phyloP scores from a whole-genome alignment of 148 eudicot genomes.

The Silene uniflora region DNA sequence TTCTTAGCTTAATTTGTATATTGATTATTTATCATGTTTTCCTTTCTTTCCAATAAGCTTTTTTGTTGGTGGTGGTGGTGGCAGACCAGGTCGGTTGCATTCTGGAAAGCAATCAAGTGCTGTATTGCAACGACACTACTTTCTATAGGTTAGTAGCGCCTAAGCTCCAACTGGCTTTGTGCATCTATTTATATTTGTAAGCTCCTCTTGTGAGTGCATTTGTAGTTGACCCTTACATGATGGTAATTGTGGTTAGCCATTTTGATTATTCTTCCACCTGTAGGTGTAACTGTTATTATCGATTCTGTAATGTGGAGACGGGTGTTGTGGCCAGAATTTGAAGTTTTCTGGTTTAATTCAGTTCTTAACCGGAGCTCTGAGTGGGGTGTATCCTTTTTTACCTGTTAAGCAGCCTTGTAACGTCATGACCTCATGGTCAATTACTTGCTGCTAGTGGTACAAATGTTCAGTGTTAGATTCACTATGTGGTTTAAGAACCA shows the following conservation, averaged over 20 bases:
- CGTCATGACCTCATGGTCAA: neutral
- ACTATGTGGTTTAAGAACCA: neutral
- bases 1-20: neutral
- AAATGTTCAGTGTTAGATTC: neutral
- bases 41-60: neutral
- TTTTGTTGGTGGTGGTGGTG: slow-evolving; percentile 6
- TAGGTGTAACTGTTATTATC: slow-evolving; percentile 63
- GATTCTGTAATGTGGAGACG: slow-evolving; percentile 81
- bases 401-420: slow-evolving; percentile 5
- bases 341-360: slow-evolving; percentile 97
- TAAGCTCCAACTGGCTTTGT: neutral
- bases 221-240: neutral
- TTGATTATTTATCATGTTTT: neutral
- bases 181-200: neutral
- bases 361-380: slow-evolving; percentile 88
- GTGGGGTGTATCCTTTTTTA: slow-evolving; percentile 96
- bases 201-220: neutral
- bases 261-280: slow-evolving; percentile 8
- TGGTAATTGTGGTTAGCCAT: neutral
- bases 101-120: slow-evolving; percentile 59
- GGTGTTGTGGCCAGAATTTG: slow-evolving; percentile 85
- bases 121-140: slow-evolving; percentile 52
- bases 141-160: slow-evolving; percentile 61
- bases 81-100: slow-evolving; percentile 74
- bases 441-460: neutral